Conservation (phyloP, 257 asterid species). For the Solanum paucissectum region DNA sequence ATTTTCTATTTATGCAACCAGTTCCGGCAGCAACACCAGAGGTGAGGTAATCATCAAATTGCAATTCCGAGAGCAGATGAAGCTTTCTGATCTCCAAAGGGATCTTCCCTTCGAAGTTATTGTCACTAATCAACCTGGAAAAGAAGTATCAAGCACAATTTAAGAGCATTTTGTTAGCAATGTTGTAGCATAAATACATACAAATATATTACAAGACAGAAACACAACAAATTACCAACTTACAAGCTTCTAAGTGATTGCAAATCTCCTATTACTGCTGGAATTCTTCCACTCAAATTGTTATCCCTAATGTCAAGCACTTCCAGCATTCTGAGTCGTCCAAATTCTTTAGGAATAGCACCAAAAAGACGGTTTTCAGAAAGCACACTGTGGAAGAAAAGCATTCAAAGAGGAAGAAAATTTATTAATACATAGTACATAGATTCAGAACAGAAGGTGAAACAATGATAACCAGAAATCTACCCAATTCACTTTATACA, state of each 20-base stretch:
- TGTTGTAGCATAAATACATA: background rate
- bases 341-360: constrained; percentile 58
- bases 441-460: background rate
- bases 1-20: constrained; percentile 62
- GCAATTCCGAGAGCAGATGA: constrained; percentile 41
- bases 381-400: constrained; percentile 23
- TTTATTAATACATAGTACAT: background rate
- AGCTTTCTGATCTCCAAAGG: constrained; percentile 69
- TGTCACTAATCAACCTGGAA: constrained; percentile 65
- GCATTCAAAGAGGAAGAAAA: background rate
- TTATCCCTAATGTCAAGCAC: constrained; percentile 71
- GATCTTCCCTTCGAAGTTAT: constrained; percentile 57
- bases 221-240: constrained; percentile 9
- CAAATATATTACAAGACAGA: background rate
- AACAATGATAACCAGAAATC: background rate
- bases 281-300: constrained; percentile 56
- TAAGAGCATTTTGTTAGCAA: background rate
- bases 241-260: constrained; percentile 54
- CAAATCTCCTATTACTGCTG: constrained; percentile 61
- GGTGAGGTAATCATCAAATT: constrained; percentile 42
- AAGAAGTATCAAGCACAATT: background rate
- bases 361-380: constrained; percentile 65
- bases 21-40: constrained; percentile 27
- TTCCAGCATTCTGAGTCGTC: constrained; percentile 45
- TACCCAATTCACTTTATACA: background rate